Evolutionary conservation across 2,329 filamentous ascomycete species (phyloP), one percentile per base, ranked within the genome.

Genomic region (Fusarium paranaense): DNA sequence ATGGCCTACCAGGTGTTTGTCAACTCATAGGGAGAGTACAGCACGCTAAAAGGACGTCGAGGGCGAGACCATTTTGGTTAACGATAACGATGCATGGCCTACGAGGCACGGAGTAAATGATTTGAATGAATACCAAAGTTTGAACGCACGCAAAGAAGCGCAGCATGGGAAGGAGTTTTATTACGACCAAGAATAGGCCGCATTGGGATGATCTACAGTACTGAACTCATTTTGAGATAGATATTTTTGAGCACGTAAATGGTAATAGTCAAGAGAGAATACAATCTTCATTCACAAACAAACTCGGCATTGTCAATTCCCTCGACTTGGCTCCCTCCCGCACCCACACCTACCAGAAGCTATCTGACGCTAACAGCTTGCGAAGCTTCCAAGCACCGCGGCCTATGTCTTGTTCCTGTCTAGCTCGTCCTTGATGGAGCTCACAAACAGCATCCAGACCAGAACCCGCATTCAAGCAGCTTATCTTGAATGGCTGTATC

Each of bases 1-100:
- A 92, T 92, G 87, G 88, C 90, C 13, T 90, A 91, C 75, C 90
- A 91, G 72, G 90, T 92, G 11, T 92, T 90, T 83, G 87, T 81
- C 68, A 79, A 82, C 59, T 85, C 83, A 71, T 84, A 64, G 64
- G n/a, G 22, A 33, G 14, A 52, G n/a, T 30, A 11, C 6, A 45
- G 16, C 14, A 11, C 9, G 20, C 18, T 16, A n/a, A 30, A 45
- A 22, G 20, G 69, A 32, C 16, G 10, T 14, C 7, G 35, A 33
- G 27, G 18, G 45, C 0, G 30, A 25, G 30, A 45, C 22, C 38
- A 52, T 64, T 58, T 20, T 42, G 5, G 42, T 50, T 75, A 63
- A 75, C 42, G 73, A 66, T 75, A 66, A 74, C 38, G 73, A 75
- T 59, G 73, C 73, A 75, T 75, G 73, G 67, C 67, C 40, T 25